Base-by-base conservation (phyloP, 2,329 filamentous ascomycete species). In the Microascus cirrosus region DNA sequence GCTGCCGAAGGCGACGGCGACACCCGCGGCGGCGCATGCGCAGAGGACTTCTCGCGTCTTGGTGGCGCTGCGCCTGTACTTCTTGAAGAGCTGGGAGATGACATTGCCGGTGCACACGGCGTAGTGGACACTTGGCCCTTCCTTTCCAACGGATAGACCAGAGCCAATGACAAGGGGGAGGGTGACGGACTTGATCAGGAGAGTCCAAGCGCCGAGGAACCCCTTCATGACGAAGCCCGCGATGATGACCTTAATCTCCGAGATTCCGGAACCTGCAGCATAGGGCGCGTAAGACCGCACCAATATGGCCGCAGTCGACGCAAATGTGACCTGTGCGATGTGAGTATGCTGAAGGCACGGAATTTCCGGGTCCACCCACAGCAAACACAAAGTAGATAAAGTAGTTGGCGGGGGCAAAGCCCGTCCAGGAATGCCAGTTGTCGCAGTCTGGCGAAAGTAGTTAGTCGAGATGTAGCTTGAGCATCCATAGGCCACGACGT, bases 201-300 rank as follows among this genome's bases (percentile, higher is more conserved):
- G 77, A 5, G 94, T 97, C 82, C 90, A 91, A 65, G 87, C 86
- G 22, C 93, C 91, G 18, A 99, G 79, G 67, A 99, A 99, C 0
- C 92, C 94, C 72, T 97, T 96, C 94, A 99, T 99, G 55, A 97
- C 90, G 69, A 99, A 99, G 2, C 94, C 94, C 4, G 93, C 94
- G 67, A 99, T 96, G 68, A 99, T 97, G 72, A 91, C 96, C 73
- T 99, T 99, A 79, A 99, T 99, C 74, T 99, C 94, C 13, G 91
- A 96, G 59, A 99, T 99, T 48, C 94, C 94, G 13, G 90, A 96
- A 18, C 94, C 94, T 36, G 94, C 94, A 12, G 94, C 94, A 69
- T 99, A 99, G 0, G 94, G 94, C 4, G 94, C 92, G 71, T 94
- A 97, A 1, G 84, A 85, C 69, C 90, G 94, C 67, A 99, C 94